Percentiles rank a stretch among this genome's conserved stretches.
Conservation (phyloP, 1,139 yeast species). For the Lizanozyma gosingica region DNA sequence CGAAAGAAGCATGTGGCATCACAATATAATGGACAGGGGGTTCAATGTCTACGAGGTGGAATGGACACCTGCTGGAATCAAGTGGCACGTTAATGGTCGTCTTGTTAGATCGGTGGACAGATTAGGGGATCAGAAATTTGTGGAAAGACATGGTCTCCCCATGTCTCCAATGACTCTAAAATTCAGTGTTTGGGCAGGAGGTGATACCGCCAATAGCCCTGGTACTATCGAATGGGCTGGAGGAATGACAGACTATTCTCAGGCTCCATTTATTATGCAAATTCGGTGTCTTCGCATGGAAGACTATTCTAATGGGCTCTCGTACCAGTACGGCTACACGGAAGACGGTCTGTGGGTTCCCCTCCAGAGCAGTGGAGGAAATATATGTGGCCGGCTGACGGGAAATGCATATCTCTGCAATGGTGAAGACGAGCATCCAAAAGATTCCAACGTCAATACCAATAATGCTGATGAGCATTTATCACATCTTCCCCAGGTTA, state of each 20-base stretch:
- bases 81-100: constrained; percentile 25
- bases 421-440: too few relatives aligned
- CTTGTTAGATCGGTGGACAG: constrained; percentile 16
- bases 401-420: too few relatives aligned
- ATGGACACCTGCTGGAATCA: constrained; percentile 27
- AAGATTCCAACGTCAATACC: too few relatives aligned
- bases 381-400: not conserved
- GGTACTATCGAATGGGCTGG: constrained; percentile 88
- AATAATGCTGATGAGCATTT: too few relatives aligned
- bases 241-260: constrained; percentile 56
- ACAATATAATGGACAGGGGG: constrained; percentile 12
- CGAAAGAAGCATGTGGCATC: constrained; percentile 32
- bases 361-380: not conserved
- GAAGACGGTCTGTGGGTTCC: constrained; percentile 46
- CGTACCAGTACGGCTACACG: constrained; percentile 55
- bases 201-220: constrained; percentile 52
- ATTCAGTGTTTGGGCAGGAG: constrained; percentile 61
- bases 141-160: constrained; percentile 25
- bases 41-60: constrained; percentile 26
- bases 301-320: constrained; percentile 75
- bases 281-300: constrained; percentile 52
- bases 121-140: not conserved
- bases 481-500: too few relatives aligned
- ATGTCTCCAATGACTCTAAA: constrained; percentile 24
- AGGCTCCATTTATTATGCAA: constrained; percentile 64